Evolutionary conservation across 2,329 filamentous ascomycete genomes (phyloP), one percentile per base, ranked within the genome.

Genomic region (Allantophomopsis cytisporea): DNA sequence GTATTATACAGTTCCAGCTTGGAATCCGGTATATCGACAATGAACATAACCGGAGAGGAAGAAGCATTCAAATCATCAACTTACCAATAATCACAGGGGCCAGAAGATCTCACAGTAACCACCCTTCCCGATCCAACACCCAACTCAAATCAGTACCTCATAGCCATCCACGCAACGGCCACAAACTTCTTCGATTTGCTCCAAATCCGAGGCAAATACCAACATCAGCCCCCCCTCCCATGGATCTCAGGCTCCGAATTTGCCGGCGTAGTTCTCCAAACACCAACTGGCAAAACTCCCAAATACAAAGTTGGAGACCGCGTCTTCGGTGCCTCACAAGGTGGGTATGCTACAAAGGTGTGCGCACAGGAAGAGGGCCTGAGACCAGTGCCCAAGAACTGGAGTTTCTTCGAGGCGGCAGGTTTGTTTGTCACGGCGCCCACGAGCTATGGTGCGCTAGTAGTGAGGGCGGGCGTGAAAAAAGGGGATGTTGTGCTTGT

Each of bases 141-240:
- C 2, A 67, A 69, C 7, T 61, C 76, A 23, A 66, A 83, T 54
- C 76, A 94, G 63, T 96, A 95, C 58, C 69, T 93, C 46, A 83
- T 96, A 56, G 73, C 79, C 54, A 83, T 96, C 52, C 83, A 86
- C 60, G 85, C 89, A 36, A 73, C 83, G 1, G 89, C 86, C 15
- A 84, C 85, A 53, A 96, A 96, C 65, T 96, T 96, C 72, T 96
- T 95, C 66, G 89, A 96, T 59, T 82, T 94, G 42, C 76, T 96
- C 40, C 89, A 96, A 57, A 86, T 95, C 54, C 81, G 86, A 54
- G 89, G 89, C 41, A 94, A 93, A 73, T 96, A 96, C 63, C 89
- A 96, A 57, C 73, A 85, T 56, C 88, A 95, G 53, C 87, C 87
- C 0, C 76, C 43, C 13, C 78, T 95, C 37, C 88, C 88, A 23